Base-by-base conservation (phyloP, 2,329 filamentous ascomycete species). In the Cladosporium halotolerans region DNA sequence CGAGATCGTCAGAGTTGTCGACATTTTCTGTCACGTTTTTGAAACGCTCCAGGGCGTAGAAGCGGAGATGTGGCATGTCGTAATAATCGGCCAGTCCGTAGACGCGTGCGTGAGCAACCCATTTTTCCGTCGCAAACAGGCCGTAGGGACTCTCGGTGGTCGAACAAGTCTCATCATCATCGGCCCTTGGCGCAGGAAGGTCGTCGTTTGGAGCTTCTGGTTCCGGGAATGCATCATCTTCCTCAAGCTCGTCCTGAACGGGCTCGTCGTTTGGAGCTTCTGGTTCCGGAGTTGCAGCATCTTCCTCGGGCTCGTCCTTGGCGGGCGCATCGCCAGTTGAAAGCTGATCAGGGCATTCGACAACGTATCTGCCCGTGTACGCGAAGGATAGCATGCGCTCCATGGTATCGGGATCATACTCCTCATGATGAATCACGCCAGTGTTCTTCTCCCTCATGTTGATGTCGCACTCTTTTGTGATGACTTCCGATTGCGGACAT, bases 61-160 rank as follows among this genome's bases (percentile, higher is more conserved):
- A 16, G 34, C 50, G 45, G 5, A 61, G 52, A 4, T n/a, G 32
- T 2, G 42, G 49, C 19, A 59, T 46, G n/a, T 55, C 41, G 45
- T 58, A 61, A 45, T 58, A 58, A n/a, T 58, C 54, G 28, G 46
- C 59, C 19, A 59, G 56, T 10, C 36, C 54, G 36, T 50, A 59
- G 10, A 58, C 51, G 2, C 50, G 28, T 18, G 48, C 57, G 23
- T 61, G 57, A 23, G 48, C 41, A 6, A 55, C 51, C 38, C 55
- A 49, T 7, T 23, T 45, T 16, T 52, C 44, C 23, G 23, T 28
- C 5, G 23, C 23, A 28, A 7, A 28, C 23, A 28, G 23, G 23
- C 56, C 55, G 45, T 41, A n/a, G 18, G 33, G 33, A 23, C 14
- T 39, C 38, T 40, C 39, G 14, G 39, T 41, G 13, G 39, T 41